phyloP scores from a whole-genome alignment of 2,329 filamentous ascomycete species.

The Cladophialophora bantiana region DNA sequence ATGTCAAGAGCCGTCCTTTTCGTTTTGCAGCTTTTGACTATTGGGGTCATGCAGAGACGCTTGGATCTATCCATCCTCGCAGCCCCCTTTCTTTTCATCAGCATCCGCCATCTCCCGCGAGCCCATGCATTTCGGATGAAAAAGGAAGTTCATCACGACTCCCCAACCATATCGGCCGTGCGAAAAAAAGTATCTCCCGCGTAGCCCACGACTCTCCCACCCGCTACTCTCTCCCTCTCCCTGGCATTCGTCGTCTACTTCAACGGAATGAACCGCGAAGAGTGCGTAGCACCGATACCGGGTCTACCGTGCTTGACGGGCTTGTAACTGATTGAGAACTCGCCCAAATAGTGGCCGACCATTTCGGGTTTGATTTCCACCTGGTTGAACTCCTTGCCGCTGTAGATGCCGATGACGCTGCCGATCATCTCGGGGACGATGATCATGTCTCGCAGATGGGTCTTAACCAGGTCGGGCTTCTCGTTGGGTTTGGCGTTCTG shows the following conservation, averaged over 20 bases:
- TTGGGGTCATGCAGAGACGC: neutral
- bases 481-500: slow-evolving; percentile 99
- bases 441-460: slow-evolving; percentile 99
- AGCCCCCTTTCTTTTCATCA: neutral
- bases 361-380: slow-evolving; percentile 99
- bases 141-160: neutral
- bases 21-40: slow-evolving; percentile 3
- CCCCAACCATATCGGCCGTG: neutral
- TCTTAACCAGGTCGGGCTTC: slow-evolving; percentile 99
- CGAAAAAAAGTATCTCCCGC: neutral
- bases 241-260: slow-evolving; percentile 69
- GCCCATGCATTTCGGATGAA: slow-evolving; percentile 2
- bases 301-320: slow-evolving; percentile 99
- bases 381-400: slow-evolving; percentile 99
- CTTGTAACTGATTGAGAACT: slow-evolving; percentile 99
- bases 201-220: neutral
- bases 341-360: slow-evolving; percentile 98
- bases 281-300: slow-evolving; percentile 99
- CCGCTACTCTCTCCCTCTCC: neutral
- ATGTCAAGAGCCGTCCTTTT: slow-evolving; percentile 3
- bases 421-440: slow-evolving; percentile 99
- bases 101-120: neutral
- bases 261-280: slow-evolving; percentile 99
- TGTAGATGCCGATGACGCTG: slow-evolving; percentile 98
- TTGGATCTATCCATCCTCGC: neutral